phyloP scores from a whole-genome alignment of 2,329 filamentous ascomycete genomes.

The Ceratocystiopsis brevicomis region DNA sequence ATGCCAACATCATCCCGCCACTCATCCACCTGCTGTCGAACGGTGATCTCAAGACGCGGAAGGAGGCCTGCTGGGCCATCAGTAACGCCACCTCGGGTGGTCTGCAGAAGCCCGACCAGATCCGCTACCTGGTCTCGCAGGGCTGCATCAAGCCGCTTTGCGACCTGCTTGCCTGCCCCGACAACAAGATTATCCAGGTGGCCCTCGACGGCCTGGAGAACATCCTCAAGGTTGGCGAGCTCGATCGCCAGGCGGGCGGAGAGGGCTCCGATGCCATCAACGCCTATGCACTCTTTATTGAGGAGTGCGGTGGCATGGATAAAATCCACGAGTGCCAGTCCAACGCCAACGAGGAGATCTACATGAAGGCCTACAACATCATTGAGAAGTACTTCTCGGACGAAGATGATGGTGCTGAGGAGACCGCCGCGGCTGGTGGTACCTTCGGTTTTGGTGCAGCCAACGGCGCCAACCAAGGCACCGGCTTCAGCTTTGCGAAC shows the following conservation, averaged over 20 bases:
- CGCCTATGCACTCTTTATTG: conserved; percentile 92
- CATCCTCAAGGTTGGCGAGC: conserved; percentile 96
- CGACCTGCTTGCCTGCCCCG: conserved; percentile 83
- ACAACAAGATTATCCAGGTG: conserved; percentile 99
- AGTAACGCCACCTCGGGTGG: conserved; percentile 96
- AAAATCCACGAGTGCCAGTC: conserved; percentile 99
- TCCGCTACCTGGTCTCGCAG: conserved; percentile 79
- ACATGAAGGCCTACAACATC: conserved; percentile 99
- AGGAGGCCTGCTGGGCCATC: conserved; percentile 98
- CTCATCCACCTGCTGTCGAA: conserved; percentile 91
- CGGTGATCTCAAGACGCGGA: conserved; percentile 95
- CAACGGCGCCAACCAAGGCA: conserved; percentile 40
- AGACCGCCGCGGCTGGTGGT: conserved; percentile 57
- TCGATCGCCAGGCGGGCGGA: conserved; percentile 82
- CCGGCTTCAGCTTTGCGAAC: conserved; percentile 87
- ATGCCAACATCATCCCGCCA: conserved; percentile 90
- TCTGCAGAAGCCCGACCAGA: conserved; percentile 96
- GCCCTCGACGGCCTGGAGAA: conserved; percentile 96
- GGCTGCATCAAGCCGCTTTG: conserved; percentile 96
- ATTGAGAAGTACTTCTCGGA: conserved; percentile 99
- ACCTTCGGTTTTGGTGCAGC: conserved; percentile 64
- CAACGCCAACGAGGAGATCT: conserved; percentile 99
- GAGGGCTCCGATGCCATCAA: conserved; percentile 67
- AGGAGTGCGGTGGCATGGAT: conserved; percentile 98
- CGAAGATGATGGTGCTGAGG: conserved; percentile 84